A percentile compares a stretch with the other conserved stretches of the same genome.
phyloP scores from a whole-genome alignment of 148 eudicot genomes.

The Pharnaceum exiguum region DNA sequence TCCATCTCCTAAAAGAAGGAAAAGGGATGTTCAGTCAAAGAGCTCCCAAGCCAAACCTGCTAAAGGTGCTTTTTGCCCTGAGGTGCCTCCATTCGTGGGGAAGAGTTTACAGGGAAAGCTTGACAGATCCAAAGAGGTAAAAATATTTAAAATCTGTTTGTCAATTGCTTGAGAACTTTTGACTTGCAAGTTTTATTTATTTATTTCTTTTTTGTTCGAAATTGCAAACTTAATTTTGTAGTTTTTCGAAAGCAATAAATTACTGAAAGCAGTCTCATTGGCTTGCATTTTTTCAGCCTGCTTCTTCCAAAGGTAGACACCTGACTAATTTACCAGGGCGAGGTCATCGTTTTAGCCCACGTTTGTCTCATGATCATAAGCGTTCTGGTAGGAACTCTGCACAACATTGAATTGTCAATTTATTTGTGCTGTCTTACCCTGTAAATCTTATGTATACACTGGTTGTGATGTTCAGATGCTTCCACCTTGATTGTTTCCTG shows the following conservation, averaged over 20 bases:
- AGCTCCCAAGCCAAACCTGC: background rate
- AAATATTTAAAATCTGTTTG: background rate
- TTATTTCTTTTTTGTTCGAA: background rate
- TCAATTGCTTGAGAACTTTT: background rate
- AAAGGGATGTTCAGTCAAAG: background rate
- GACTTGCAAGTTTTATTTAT: too few species aligned
- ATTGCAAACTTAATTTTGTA: background rate
- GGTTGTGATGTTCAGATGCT: too few species aligned
- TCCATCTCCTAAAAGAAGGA: background rate
- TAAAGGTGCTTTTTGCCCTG: background rate
- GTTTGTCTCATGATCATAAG: background rate
- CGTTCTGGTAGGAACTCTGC: conserved; percentile 11
- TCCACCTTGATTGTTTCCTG: too few species aligned
- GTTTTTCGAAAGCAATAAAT: too few species aligned
- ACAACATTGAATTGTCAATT: background rate
- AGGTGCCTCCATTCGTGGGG: background rate
- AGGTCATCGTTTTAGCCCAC: background rate
- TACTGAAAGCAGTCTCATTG: background rate
- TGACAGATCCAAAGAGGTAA: background rate
- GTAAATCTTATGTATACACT: too few species aligned
- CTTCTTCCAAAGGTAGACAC: background rate
- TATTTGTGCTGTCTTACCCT: too few species aligned
- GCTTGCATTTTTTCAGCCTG: conserved; percentile 3
- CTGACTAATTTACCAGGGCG: background rate
- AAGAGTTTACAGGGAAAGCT: background rate